phyloP scores from a whole-genome alignment of 192 early-diverging fungal species.

The Coemansia asiatica region DNA sequence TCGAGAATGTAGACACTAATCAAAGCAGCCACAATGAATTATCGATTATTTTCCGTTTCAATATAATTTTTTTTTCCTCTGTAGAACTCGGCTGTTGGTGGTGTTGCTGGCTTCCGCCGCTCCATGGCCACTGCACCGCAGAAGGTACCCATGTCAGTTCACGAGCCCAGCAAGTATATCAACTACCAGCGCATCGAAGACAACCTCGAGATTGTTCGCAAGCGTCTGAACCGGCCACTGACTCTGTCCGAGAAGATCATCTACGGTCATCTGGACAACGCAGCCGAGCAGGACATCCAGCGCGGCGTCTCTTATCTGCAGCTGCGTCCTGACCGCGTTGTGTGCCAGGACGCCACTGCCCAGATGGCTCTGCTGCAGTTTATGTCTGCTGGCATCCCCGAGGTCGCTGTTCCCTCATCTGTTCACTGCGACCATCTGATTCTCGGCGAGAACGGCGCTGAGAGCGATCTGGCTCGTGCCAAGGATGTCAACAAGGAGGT shows the following conservation, averaged over 20 bases:
- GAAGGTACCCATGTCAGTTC: conserved; percentile 89
- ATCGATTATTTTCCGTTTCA: no score
- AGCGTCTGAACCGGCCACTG: conserved; percentile 86
- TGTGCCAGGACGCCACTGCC: conserved; percentile 98
- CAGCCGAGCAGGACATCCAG: conserved; percentile 89
- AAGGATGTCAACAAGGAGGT: conserved; percentile 91
- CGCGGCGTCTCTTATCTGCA: conserved; percentile 92
- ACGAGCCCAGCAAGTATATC: conserved; percentile 92
- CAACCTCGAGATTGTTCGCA: conserved; percentile 90
- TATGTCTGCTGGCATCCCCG: conserved; percentile 86
- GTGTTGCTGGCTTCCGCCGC: conserved; percentile 23
- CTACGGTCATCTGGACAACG: conserved; percentile 96
- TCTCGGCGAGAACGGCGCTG: conserved; percentile 83
- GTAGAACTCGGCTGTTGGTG: conserved; percentile 19
- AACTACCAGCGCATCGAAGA: conserved; percentile 97
- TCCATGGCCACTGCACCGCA: conserved; percentile 51
- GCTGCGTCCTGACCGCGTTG: conserved; percentile 97
- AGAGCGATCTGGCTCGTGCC: conserved; percentile 78
- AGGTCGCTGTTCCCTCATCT: conserved; percentile 86
- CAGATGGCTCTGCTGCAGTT: conserved; percentile 98
- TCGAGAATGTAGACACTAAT: not conserved
- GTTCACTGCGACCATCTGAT: conserved; percentile 99
- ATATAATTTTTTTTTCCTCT: not conserved
- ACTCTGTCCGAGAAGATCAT: conserved; percentile 97
- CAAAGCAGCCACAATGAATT: not conserved